Evolutionary conservation across 2,329 filamentous ascomycete species (phyloP), one percentile per base, ranked within the genome.

Genomic region (Aureobasidium vineae): DNA sequence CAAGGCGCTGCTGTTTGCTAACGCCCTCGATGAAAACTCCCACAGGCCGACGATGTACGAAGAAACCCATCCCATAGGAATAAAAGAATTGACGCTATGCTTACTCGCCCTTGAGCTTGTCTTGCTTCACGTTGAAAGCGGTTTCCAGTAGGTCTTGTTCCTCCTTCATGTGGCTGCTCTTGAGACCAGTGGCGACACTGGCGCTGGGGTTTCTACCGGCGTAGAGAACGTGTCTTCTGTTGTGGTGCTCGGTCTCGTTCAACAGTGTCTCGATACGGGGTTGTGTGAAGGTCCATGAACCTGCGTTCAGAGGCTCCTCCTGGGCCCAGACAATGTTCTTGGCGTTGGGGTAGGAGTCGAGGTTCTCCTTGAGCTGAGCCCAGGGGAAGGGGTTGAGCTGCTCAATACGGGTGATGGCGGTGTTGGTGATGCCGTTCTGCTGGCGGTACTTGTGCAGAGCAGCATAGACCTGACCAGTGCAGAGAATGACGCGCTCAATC

Each of bases 361-460:
- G 86, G 83, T 98, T 98, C 79, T 98, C 94, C 83, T 90, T 91
- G 65, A 99, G 87, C 80, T 95, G 92, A 73, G 93, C 88, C 94
- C 95, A 99, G 61, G 95, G 95, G 91, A 99, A 99, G 75, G 95
- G 95, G 83, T 99, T 93, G 68, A 99, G 86, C 82, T 99, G 95
- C 83, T 99, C 95, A 72, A 99, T 87, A 76, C 95, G 92, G 26
- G 93, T 97, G 77, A 99, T 89, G 75, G 94, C 95, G 23, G 94
- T 90, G 77, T 97, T 89, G 79, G 92, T 92, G 77, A 97, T 86
- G 71, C 90, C 88, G 77, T 96, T 90, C 70, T 92, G 86, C 73
- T 90, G 87, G 73, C 95, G 92, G 85, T 97, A 88, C 83, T 98
- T 98, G 81, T 90, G 84, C 52, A 99, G 87, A 28, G 92, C 89